These are phyloP conservation scores for Pyrenochaeta sp. DNA, from an alignment of 2,329 filamentous ascomycete species.

Conservation along the genomic window DNA sequence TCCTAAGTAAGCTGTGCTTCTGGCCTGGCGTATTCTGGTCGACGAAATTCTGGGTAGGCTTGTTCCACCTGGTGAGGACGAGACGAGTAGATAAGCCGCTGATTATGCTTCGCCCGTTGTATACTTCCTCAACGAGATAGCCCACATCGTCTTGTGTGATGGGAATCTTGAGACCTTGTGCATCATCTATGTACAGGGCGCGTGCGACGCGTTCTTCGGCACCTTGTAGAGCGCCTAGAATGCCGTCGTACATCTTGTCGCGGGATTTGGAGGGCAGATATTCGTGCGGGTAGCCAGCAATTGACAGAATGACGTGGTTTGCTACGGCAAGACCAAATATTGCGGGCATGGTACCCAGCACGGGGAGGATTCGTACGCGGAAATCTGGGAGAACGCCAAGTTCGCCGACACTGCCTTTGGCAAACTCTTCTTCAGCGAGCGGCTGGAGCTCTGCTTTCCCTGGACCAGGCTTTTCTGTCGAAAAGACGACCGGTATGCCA, in stretches of 20 bases:
- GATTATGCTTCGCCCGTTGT: conserved; percentile 80
- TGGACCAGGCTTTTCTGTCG: conserved; percentile 85
- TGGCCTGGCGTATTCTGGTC: conserved; percentile 76
- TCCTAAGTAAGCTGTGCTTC: conserved; percentile 73
- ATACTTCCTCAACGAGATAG: conserved; percentile 91
- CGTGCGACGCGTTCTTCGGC: conserved; percentile 79
- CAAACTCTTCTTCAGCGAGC: conserved; percentile 84
- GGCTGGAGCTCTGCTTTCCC: conserved; percentile 92
- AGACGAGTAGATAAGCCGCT: conserved; percentile 83
- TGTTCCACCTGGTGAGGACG: conserved; percentile 81
- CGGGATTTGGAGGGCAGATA: conserved; percentile 82
- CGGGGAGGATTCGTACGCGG: conserved; percentile 90
- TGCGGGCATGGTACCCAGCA: conserved; percentile 95
- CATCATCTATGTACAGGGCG: conserved; percentile 60
- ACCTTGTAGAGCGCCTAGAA: conserved; percentile 77
- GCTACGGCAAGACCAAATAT: conserved; percentile 92
- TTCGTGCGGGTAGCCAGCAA: conserved; percentile 84
- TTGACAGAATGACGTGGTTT: conserved; percentile 88
- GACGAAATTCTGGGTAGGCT: conserved; percentile 68
- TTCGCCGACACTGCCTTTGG: conserved; percentile 85
- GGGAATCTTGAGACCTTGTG: conserved; percentile 79
- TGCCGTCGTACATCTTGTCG: conserved; percentile 91
- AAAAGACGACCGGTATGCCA: conserved; percentile 92
- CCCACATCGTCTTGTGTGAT: conserved; percentile 82
- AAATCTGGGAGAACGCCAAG: conserved; percentile 92